Evolutionary conservation across 768 basidiomycete genomes (phyloP), one percentile per base, ranked within the genome.

Genomic region (Termitomyces sp.): DNA sequence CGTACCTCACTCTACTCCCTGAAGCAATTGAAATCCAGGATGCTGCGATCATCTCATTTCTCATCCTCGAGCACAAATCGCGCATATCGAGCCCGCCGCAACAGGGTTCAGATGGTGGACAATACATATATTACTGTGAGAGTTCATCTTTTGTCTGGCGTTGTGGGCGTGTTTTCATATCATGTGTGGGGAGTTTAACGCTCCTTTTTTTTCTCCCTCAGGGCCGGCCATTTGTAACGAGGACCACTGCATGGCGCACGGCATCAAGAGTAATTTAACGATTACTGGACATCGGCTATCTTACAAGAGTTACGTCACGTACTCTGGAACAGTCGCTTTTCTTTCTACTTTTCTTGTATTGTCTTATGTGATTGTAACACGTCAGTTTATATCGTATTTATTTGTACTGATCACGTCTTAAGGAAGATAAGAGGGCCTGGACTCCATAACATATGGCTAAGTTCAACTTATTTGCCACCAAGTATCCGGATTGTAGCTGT

Each of bases 1-100:
- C 67, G 16, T 63, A 56, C 50, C 62, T 70, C 2, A 67, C 67
- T 9, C 55, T 70, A 8, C 58, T 67, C 37, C 66, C 65, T 7
- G 62, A 63, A 33, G 68, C 66, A 7, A 52, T 64, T 22, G 63
- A 61, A 27, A 68, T 69, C 20, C 69, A 68, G 44, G 69, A 70
- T 45, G 37, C 45, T 2, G 63, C 61, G 3, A 57, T 70, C n/a
- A 57, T 65, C 11, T 67, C 69, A 6, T 67, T 70, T 30, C 58
- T 70, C 36, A 61, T 69, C 33, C 58, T 69, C 3, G 68, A 70
- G 54, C 63, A 66, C 27, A 69, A 68, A 48, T 60, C 62, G 16
- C 63, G 67, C 20, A 59, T 53, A 7, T 59, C 60, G 16, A 59
- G 48, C 15, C 63, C 62, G 4, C 54, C 45, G 24, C 53, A 33